Evolutionary conservation across 129 eudicot genomes (phyloP).

Genomic region (Silybum marianum): DNA sequence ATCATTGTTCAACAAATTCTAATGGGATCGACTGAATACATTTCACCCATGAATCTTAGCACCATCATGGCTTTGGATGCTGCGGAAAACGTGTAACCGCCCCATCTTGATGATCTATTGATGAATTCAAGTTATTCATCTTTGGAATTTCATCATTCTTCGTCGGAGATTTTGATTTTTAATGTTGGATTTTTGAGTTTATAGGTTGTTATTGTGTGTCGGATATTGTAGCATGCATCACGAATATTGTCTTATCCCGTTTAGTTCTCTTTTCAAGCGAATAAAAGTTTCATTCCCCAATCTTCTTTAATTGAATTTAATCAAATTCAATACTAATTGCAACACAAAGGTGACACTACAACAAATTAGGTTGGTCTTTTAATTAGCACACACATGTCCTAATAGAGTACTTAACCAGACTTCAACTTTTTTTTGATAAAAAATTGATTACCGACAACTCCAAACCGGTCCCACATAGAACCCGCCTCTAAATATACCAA

Average conservation of each 20-base stretch:
- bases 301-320: neutral
- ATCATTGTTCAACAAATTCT: slow-evolving; percentile 34
- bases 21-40: slow-evolving; percentile 24
- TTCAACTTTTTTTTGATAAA: too few relatives aligned
- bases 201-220: slow-evolving; percentile 6
- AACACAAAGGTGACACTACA: neutral
- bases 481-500: too few relatives aligned
- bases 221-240: slow-evolving; percentile 10
- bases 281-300: neutral
- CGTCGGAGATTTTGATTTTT: neutral
- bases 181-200: slow-evolving; percentile 22
- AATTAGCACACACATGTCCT: neutral
- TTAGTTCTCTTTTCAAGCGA: slow-evolving; percentile 1
- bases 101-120: neutral
- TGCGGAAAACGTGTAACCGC: neutral
- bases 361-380: neutral
- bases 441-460: too few relatives aligned
- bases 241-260: neutral
- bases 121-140: slow-evolving; percentile 10
- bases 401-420: neutral
- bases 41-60: slow-evolving; percentile 48
- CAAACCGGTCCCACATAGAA: too few relatives aligned
- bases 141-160: slow-evolving; percentile 21
- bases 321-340: neutral
- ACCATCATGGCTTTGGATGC: slow-evolving; percentile 41